Conservation (phyloP, 192 early-diverging fungal species). For the Mycoemilia scoparia region DNA sequence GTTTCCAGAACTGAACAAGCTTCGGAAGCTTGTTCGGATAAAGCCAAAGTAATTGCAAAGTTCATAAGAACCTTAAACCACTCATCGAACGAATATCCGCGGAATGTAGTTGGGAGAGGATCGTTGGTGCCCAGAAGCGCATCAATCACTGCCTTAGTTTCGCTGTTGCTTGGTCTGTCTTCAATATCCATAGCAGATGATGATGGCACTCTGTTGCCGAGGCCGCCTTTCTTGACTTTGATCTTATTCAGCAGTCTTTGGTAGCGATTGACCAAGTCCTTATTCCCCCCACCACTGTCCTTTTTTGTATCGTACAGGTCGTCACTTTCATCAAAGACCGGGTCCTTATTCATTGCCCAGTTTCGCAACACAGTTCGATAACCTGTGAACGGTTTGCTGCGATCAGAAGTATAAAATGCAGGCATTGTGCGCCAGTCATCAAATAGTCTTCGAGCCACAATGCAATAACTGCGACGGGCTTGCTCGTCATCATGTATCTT, state of each 20-base stretch:
- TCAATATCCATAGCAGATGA: no score
- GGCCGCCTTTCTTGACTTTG: no score
- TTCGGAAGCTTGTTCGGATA: constrained; percentile 3
- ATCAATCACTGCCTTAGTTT: neutral
- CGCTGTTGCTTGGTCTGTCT: neutral
- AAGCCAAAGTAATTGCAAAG: constrained; percentile 16
- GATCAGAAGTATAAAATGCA: constrained; percentile 12
- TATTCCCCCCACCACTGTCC: constrained; percentile 8
- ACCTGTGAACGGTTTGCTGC: constrained; percentile 11
- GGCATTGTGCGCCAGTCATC: constrained; percentile 18
- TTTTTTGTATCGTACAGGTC: constrained; percentile 2
- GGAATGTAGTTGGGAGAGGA: constrained; percentile 16
- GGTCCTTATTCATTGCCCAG: neutral
- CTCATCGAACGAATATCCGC: constrained; percentile 14
- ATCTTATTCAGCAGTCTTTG: no score
- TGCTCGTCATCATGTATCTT: constrained; percentile 4
- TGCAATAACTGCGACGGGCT: constrained; percentile 9
- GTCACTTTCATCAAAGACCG: neutral
- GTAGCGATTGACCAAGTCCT: no score
- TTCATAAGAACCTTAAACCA: constrained; percentile 28
- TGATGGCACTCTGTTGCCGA: no score
- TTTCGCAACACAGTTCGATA: constrained; percentile 12
- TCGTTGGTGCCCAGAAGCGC: neutral
- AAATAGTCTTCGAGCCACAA: constrained; percentile 11
- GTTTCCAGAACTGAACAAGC: constrained; percentile 15